Percentiles rank a stretch among this genome's conserved stretches.
Conservation (phyloP, 2,329 filamentous ascomycete species). For the Emergomyces orientalis region DNA sequence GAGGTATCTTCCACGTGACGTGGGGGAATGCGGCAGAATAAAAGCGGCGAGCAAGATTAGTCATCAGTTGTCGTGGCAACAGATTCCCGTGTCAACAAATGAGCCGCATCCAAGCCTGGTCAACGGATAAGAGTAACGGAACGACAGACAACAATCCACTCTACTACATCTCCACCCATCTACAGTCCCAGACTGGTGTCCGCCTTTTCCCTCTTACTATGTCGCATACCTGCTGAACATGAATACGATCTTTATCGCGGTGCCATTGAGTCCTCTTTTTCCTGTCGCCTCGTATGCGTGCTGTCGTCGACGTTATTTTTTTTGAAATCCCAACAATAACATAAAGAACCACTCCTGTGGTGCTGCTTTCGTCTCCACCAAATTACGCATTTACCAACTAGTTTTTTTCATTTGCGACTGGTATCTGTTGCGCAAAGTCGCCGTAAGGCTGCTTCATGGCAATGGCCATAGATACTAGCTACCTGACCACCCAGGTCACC, state of each 20-base stretch:
- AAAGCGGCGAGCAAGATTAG: slow-evolving; percentile 23
- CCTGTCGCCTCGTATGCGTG: background rate
- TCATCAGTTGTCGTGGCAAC: slow-evolving; percentile 32
- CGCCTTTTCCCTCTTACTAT: background rate
- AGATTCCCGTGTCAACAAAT: slow-evolving; percentile 23
- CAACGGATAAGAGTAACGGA: background rate
- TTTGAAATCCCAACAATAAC: background rate
- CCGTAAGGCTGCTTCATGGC: slow-evolving; percentile 6
- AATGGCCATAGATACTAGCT: slow-evolving; percentile 73
- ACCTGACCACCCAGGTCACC: slow-evolving; percentile 89
- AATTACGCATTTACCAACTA: background rate
- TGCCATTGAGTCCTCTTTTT: background rate
- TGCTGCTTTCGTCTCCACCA: background rate
- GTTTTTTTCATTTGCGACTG: background rate
- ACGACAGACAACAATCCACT: slow-evolving; percentile 3
- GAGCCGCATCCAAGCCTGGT: slow-evolving; percentile 9
- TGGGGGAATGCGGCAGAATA: slow-evolving; percentile 24
- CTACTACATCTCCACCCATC: background rate
- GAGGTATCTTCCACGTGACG: slow-evolving; percentile 10
- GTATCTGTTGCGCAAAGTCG: background rate
- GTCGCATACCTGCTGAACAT: background rate
- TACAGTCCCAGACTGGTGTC: background rate
- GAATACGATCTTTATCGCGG: background rate
- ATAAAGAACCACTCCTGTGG: background rate
- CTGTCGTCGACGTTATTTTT: background rate